These are phyloP conservation scores for Quercus ilex DNA, from an alignment of 306 rosid genomes.

Conservation along the genomic window DNA sequence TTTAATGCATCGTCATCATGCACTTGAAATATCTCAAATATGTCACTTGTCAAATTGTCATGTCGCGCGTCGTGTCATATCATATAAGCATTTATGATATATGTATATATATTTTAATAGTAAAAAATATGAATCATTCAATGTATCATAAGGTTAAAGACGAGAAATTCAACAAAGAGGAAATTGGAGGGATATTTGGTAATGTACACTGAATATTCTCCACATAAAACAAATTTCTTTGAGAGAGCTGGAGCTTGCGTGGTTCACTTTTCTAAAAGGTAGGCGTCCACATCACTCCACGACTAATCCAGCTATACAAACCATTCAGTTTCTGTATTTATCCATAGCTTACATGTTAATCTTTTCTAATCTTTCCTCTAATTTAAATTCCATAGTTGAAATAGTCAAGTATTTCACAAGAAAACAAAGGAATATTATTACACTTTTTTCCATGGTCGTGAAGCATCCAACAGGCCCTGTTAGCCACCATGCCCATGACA, in stretches of 20 bases:
- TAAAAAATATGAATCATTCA: too few relatives aligned
- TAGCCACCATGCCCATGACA: conserved; percentile 17
- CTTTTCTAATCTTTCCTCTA: background rate
- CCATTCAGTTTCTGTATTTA: background rate
- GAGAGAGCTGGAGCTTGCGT: conserved; percentile 19
- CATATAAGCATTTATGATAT: too few relatives aligned
- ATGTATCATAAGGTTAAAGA: too few relatives aligned
- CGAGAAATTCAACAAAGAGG: too few relatives aligned
- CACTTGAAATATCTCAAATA: too few relatives aligned
- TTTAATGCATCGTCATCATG: too few relatives aligned
- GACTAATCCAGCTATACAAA: conserved; percentile 33
- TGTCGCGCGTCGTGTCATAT: too few relatives aligned
- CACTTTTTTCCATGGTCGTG: conserved; percentile 18
- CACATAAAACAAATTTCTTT: too few relatives aligned
- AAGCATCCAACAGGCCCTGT: conserved; percentile 20
- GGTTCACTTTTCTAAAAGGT: conserved; percentile 12
- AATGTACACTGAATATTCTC: too few relatives aligned
- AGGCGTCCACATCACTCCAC: conserved; percentile 36
- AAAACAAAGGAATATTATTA: background rate
- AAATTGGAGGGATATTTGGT: too few relatives aligned
- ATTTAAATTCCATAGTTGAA: background rate
- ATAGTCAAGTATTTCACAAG: background rate
- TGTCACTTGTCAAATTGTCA: too few relatives aligned
- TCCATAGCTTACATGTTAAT: background rate
- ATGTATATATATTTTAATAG: too few relatives aligned